Evolutionary conservation across 768 basidiomycete genomes (phyloP), one percentile per base, ranked within the genome.

Genomic region (Collybia sordida): DNA sequence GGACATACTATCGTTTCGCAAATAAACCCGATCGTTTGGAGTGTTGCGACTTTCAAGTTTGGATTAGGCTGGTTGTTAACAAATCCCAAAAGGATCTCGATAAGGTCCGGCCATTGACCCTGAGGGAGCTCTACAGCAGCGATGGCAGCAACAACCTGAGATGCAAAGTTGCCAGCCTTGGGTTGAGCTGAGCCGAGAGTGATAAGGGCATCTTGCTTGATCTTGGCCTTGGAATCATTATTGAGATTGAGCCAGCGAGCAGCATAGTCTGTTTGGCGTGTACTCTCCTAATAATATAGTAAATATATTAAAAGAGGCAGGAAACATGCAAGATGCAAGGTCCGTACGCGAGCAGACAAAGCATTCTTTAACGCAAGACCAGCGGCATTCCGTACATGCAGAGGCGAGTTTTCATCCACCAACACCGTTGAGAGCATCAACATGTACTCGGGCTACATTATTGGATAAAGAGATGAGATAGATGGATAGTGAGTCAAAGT

Each of bases 331-430:
- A 45, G 45, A 42, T 47, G 46, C 51, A 53, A 52, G 49, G 38
- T 47, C 49, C 91, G 70, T 74, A 98, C 96, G 61, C 92, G 78
- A 53, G 95, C 93, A 27, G 87, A 82, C 51, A 99, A 71, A 52
- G 93, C 82, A 69, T 99, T 99, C 82, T 98, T 99, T 70, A 99
- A 76, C 17, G 96, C 95, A 45, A 99, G 78, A 66, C 93, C 94
- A 19, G 97, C 95, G n/a, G 96, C 94, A 64, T 91, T 96, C 58
- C 97, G 80, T 45, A 95, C 82, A 66, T 93, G 86, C 27, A 85
- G 61, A 12, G 79, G 74, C 5, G 79, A 80, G 38, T 55, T 72
- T 65, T 94, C 92, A 58, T 93, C 87, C 23, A 85, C 83, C 41
- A 99, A 81, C 56, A 93, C 91, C 15, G 81, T 71, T 15, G 90